phyloP scores from a whole-genome alignment of 129 eudicot species.

The Mikania micrantha region DNA sequence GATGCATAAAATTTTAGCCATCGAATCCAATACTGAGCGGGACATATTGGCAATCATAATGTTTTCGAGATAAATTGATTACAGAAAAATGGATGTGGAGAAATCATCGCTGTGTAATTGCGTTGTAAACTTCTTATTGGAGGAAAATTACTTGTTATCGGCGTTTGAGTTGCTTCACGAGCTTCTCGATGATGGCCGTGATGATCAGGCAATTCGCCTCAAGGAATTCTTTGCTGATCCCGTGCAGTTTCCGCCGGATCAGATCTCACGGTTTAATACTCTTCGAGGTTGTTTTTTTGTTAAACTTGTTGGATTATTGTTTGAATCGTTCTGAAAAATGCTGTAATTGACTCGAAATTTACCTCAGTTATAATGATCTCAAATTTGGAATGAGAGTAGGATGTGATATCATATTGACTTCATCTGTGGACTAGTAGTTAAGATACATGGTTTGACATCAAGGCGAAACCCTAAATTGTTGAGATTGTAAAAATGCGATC shows the following conservation, averaged over 20 bases:
- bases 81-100: conserved; percentile 81
- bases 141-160: conserved; percentile 85
- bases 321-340: background rate
- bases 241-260: conserved; percentile 91
- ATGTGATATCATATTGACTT: conserved; percentile 1
- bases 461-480: conserved; percentile 9
- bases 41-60: background rate
- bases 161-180: conserved; percentile 99
- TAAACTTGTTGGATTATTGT: background rate
- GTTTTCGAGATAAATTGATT: background rate
- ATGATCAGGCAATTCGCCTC: conserved; percentile 90
- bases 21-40: conserved; percentile 1
- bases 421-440: background rate
- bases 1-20: background rate
- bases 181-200: conserved; percentile 96
- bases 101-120: conserved; percentile 97
- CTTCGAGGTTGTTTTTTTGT: conserved; percentile 58
- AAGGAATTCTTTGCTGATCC: conserved; percentile 86
- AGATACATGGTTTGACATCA: background rate
- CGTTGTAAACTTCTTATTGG: conserved; percentile 91
- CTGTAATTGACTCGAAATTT: conserved; percentile 1
- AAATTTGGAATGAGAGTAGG: conserved; percentile 13
- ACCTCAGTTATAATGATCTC: background rate
- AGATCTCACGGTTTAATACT: conserved; percentile 91
- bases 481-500: background rate